phyloP scores from a whole-genome alignment of 495 filamentous ascomycete species.

The Hypomontagnella monticulosa region DNA sequence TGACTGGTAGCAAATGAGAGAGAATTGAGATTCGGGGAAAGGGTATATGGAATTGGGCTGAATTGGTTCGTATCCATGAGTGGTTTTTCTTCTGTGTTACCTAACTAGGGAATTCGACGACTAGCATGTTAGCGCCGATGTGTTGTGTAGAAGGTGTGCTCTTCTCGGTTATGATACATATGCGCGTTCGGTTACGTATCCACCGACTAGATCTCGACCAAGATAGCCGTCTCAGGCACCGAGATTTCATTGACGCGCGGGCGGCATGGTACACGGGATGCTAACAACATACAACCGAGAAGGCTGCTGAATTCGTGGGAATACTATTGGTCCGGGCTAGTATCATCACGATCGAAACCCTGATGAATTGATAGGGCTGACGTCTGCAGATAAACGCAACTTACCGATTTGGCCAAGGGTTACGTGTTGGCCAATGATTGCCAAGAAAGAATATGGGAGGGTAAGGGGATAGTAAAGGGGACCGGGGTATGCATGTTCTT shows the following conservation, averaged over 20 bases:
- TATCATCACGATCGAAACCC: constrained; percentile 7
- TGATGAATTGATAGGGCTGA: constrained; percentile 40
- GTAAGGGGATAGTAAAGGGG: background rate
- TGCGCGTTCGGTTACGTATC: constrained; percentile 41
- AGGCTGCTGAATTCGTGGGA: constrained; percentile 33
- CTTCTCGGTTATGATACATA: constrained; percentile 4
- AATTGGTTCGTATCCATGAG: no score
- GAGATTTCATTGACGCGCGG: constrained; percentile 39
- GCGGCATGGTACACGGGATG: constrained; percentile 3
- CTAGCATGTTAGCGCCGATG: background rate
- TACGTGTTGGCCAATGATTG: constrained; percentile 35
- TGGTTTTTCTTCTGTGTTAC: background rate
- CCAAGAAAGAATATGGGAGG: constrained; percentile 8
- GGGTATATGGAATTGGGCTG: no score
- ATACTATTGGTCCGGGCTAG: constrained; percentile 20
- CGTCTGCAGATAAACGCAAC: constrained; percentile 18
- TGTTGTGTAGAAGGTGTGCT: background rate
- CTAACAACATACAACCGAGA: constrained; percentile 3
- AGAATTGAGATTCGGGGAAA: no score
- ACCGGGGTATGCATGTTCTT: background rate
- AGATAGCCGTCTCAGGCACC: constrained; percentile 39
- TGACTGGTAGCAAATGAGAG: no score
- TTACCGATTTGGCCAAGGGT: constrained; percentile 2
- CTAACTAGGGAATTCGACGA: background rate
- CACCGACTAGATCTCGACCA: constrained; percentile 19